Conservation (phyloP, 1,284 basidiomycete genomes). For the Hortiboletus rubellus region DNA sequence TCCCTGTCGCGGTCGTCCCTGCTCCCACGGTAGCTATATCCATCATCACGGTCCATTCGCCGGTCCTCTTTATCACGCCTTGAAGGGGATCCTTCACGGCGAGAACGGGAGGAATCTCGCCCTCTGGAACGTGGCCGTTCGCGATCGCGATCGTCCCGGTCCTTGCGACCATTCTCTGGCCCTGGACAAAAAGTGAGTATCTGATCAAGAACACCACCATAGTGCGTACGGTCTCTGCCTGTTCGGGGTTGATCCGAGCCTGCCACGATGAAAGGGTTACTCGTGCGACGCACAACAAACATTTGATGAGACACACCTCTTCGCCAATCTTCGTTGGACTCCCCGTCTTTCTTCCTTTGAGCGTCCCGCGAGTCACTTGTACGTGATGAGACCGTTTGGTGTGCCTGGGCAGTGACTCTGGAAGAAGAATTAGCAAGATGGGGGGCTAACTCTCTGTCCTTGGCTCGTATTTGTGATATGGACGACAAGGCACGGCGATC, state of each 20-base stretch:
- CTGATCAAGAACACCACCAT: conserved; percentile 1
- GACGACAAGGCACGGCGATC: conserved; percentile 64
- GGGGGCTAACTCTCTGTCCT: conserved; percentile 68
- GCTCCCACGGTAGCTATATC: conserved; percentile 29
- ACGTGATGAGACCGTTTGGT: conserved; percentile 44
- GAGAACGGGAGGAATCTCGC: conserved; percentile 58
- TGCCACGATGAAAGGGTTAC: conserved; percentile 23
- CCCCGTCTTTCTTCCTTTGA: conserved; percentile 66
- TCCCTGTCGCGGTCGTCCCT: conserved; percentile 40
- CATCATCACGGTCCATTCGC: conserved; percentile 37
- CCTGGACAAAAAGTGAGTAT: conserved; percentile 35
- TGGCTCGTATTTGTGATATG: conserved; percentile 48
- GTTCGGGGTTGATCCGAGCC: conserved; percentile 52
- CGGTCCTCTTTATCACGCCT: conserved; percentile 47
- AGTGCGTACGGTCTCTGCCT: conserved; percentile 57
- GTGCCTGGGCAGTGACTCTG: conserved; percentile 43
- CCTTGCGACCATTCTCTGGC: conserved; percentile 51
- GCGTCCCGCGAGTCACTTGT: conserved; percentile 58
- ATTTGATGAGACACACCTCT: conserved; percentile 52
- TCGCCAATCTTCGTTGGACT: conserved; percentile 77
- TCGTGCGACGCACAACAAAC: neutral
- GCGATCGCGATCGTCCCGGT: conserved; percentile 59
- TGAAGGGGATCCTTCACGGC: conserved; percentile 55
- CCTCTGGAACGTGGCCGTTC: conserved; percentile 58
- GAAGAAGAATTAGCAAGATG: conserved; percentile 52